A percentile compares a stretch with the other conserved stretches of the same genome.
phyloP scores from a whole-genome alignment of 306 rosid species.

The Malus sylvestris region DNA sequence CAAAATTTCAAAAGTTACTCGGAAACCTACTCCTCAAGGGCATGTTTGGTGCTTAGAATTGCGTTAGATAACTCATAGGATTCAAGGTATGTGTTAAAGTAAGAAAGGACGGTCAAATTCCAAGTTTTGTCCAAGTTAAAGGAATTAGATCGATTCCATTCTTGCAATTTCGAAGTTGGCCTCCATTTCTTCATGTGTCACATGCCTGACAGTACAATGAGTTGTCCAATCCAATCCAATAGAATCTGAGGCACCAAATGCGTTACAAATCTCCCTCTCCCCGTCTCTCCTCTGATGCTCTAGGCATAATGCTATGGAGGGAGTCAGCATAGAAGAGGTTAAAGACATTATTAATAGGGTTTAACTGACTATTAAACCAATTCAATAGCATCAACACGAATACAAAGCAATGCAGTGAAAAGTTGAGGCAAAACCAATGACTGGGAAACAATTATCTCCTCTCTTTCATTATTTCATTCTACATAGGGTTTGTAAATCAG shows the following conservation, averaged over 20 bases:
- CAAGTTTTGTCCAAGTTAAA: neutral
- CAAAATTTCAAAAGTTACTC: neutral
- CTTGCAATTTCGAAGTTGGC: neutral
- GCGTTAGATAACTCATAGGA: neutral
- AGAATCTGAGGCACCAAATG: no score
- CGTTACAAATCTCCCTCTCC: neutral
- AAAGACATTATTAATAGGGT: no score
- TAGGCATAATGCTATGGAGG: neutral
- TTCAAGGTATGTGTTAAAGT: no score
- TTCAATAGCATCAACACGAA: neutral
- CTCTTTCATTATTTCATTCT: slow-evolving; percentile 5
- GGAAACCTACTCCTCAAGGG: no score
- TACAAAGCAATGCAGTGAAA: neutral
- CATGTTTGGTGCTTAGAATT: no score
- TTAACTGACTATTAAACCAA: neutral
- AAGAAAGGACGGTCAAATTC: neutral
- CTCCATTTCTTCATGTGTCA: neutral
- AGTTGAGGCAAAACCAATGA: neutral
- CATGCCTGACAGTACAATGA: neutral
- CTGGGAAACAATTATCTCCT: neutral
- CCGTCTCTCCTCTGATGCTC: neutral
- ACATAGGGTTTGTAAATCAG: neutral
- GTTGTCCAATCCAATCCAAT: neutral
- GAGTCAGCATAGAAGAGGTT: no score
- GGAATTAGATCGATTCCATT: neutral